Evolutionary conservation across 352 stramenopile species (phyloP), one percentile per base, ranked within the genome.

Genomic region (Pythium rhizo-oryzae): DNA sequence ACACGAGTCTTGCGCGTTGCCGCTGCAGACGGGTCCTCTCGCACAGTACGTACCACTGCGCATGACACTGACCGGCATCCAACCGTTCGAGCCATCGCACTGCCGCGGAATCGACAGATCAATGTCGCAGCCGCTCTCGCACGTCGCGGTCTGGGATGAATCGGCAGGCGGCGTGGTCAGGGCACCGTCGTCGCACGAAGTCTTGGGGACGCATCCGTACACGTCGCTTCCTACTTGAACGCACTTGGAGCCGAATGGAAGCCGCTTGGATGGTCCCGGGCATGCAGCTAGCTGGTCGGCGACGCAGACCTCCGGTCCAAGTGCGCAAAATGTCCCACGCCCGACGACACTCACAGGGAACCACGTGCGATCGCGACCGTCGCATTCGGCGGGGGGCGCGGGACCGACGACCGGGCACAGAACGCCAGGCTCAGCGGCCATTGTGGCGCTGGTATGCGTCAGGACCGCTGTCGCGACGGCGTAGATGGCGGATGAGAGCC

Each of bases 231-330:
- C 33, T 23, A 77, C 19, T 11, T 65, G 59, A 4, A 49, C 23
- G 37, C 71, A 77, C 21, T 62, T 69, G 47, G 66, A 64, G 35
- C 71, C 71, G 37, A 62, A 74, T 18, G 71, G 71, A 13, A 74
- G 51, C 15, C 43, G 30, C 6, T 21, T 21, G 0, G 61, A 43
- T 13, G 71, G 50, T 12, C 55, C 66, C 15, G 71, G 71, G 21
- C 71, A 77, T 0, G 57, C 62, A 15, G 58, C 62, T 21, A 67
- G 28, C 28, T 60, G 46, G 16, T 70, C 28, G 16, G 50, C 70
- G 9, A 64, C 70, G 41, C 70, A 77, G 2, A 77, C 30, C 12
- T 62, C 55, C 1, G 61, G 60, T 1, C 61, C 71, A 8, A 61
- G 47, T n/a, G 37, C 28, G 30, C 71, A 77, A 33, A 65, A 77